Evolutionary conservation across 2,329 filamentous ascomycete genomes (phyloP).

Genomic region (Calonectria naviculata): DNA sequence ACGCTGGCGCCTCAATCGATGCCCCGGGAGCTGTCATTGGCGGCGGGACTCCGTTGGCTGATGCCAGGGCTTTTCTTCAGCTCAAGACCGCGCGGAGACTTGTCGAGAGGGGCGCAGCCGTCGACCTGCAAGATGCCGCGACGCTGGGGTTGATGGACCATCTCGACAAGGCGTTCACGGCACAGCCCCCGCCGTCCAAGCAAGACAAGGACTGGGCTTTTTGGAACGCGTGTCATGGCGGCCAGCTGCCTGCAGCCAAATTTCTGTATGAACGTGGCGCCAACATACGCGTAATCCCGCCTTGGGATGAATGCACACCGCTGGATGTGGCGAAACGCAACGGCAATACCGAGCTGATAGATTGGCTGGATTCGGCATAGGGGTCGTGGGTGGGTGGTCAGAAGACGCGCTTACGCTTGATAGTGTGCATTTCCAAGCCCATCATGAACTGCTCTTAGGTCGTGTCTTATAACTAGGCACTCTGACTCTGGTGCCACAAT

Average conservation of each 20-base stretch:
- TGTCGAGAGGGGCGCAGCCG: background rate
- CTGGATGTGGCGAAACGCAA: background rate
- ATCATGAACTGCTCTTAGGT: too few relatives aligned
- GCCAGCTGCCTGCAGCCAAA: background rate
- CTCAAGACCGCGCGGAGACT: background rate
- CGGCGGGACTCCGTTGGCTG: background rate
- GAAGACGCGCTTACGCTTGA: too few relatives aligned
- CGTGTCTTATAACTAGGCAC: too few relatives aligned
- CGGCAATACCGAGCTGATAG: background rate
- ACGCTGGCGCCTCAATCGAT: background rate
- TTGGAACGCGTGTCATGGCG: background rate
- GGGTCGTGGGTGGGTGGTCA: too few relatives aligned
- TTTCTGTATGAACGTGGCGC: background rate
- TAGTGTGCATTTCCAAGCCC: too few relatives aligned
- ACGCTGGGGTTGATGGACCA: background rate
- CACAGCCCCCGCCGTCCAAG: background rate
- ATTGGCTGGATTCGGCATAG: background rate
- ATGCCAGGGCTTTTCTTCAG: background rate
- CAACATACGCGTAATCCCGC: background rate
- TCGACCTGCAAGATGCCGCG: background rate
- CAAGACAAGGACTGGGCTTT: background rate
- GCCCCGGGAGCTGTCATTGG: background rate
- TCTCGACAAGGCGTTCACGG: background rate
- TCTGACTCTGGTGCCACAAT: too few relatives aligned
- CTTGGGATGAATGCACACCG: background rate